phyloP scores from a whole-genome alignment of 495 filamentous ascomycete species.

The Penicillium diatomitis region DNA sequence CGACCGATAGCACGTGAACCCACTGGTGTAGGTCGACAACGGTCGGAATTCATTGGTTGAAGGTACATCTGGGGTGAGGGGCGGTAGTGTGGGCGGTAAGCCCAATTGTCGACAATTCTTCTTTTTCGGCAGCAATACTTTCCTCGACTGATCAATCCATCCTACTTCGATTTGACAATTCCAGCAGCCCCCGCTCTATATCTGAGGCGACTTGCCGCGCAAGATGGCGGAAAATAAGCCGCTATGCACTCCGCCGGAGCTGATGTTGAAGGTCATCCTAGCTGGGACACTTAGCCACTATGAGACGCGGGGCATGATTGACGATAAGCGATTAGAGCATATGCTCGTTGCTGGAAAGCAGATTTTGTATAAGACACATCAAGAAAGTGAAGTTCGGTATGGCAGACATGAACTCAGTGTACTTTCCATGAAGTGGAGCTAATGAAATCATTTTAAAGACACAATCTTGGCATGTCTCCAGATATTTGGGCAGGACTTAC shows the following conservation, averaged over 20 bases:
- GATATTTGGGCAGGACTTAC: constrained; percentile 63
- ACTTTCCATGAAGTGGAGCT: background rate
- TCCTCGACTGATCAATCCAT: constrained; percentile 4
- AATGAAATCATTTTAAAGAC: constrained; percentile 8
- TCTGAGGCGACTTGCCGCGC: background rate
- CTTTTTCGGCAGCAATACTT: background rate
- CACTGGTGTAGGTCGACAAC: too few relatives aligned
- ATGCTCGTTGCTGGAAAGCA: constrained; percentile 43
- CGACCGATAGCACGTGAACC: too few relatives aligned
- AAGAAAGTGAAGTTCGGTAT: constrained; percentile 43
- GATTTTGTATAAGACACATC: constrained; percentile 42
- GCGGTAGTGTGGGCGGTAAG: constrained; percentile 1
- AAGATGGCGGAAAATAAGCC: constrained; percentile 29
- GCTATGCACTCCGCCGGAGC: constrained; percentile 38
- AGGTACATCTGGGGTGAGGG: background rate
- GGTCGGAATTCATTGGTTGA: too few relatives aligned
- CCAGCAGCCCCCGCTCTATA: background rate
- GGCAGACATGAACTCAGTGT: background rate
- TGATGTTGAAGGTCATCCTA: constrained; percentile 41
- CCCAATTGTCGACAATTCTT: background rate
- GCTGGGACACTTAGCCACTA: constrained; percentile 42
- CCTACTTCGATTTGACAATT: constrained; percentile 3
- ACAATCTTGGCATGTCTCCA: constrained; percentile 46
- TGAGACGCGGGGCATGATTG: constrained; percentile 42
- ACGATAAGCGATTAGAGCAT: constrained; percentile 41